phyloP scores from a whole-genome alignment of 495 filamentous ascomycete genomes.

The Cudoniella acicularis region DNA sequence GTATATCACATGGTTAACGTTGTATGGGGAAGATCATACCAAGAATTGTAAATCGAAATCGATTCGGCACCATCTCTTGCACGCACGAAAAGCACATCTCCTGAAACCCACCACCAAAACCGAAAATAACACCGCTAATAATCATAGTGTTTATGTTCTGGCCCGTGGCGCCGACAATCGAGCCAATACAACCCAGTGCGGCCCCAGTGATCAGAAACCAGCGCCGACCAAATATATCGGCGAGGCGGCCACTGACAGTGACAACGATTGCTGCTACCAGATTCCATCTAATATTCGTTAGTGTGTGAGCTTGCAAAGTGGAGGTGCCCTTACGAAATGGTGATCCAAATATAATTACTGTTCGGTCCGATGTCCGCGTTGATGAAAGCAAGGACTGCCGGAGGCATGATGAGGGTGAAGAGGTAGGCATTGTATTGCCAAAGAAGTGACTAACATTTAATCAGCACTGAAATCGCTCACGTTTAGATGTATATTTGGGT shows the following conservation, averaged over 20 bases:
- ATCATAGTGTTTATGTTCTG: constrained; percentile 35
- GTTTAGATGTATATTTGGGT: not conserved
- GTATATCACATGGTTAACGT: too few relatives aligned
- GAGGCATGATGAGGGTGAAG: not conserved
- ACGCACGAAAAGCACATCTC: constrained; percentile 27
- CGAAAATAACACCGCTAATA: constrained; percentile 23
- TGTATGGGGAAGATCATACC: constrained; percentile 12
- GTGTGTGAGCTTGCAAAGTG: not conserved
- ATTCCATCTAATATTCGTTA: constrained; percentile 16
- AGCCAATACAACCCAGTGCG: constrained; percentile 22
- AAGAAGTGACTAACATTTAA: not conserved
- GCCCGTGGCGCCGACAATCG: constrained; percentile 32
- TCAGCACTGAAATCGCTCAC: too few relatives aligned
- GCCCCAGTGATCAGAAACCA: constrained; percentile 21
- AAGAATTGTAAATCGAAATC: constrained; percentile 19
- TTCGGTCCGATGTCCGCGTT: constrained; percentile 32
- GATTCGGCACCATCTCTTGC: constrained; percentile 25
- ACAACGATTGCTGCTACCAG: constrained; percentile 19
- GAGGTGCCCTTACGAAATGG: constrained; percentile 15
- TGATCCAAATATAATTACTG: constrained; percentile 34
- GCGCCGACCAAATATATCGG: constrained; percentile 31
- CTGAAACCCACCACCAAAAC: constrained; percentile 34
- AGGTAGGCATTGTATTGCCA: constrained; percentile 1
- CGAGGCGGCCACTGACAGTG: constrained; percentile 23
- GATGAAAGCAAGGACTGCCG: constrained; percentile 12